phyloP scores from a whole-genome alignment of 371 early-diverging fungal genomes.

The Umbelopsis sp. region DNA sequence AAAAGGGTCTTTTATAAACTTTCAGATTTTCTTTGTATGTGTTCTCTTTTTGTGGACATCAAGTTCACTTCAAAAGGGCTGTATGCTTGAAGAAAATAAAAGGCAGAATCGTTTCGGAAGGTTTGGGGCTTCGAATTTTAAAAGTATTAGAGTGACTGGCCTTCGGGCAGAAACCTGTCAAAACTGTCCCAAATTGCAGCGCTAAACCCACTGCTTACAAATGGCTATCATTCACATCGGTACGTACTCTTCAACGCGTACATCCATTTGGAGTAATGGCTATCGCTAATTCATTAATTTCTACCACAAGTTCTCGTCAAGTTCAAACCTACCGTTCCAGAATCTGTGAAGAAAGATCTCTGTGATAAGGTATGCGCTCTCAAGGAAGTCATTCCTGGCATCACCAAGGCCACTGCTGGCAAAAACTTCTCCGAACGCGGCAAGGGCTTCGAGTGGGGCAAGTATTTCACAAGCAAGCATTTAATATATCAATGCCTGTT shows the following conservation, averaged over 20 bases:
- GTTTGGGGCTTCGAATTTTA: no score
- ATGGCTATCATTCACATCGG: conserved; percentile 14
- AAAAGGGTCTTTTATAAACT: no score
- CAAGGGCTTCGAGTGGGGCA: conserved; percentile 51
- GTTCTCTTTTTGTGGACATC: no score
- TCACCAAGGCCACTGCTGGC: conserved; percentile 39
- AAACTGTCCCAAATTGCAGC: no score
- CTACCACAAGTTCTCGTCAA: conserved; percentile 41
- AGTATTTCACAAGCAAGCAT: background rate
- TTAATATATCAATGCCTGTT: no score
- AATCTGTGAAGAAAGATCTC: conserved; percentile 27
- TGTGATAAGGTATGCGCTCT: conserved; percentile 33
- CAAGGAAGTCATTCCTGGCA: conserved; percentile 43
- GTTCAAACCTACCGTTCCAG: conserved; percentile 45
- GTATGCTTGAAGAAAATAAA: no score
- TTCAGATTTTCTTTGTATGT: no score
- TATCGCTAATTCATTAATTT: background rate
- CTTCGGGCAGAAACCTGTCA: no score
- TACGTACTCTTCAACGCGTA: background rate
- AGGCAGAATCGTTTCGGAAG: no score
- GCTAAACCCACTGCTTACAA: background rate
- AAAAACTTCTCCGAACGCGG: conserved; percentile 52
- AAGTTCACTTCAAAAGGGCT: no score
- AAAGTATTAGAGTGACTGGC: no score
- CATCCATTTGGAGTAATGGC: background rate